These are phyloP conservation scores for Lasiodiplodia sp. DNA, from an alignment of 2,329 filamentous ascomycete species.

Conservation along the genomic window DNA sequence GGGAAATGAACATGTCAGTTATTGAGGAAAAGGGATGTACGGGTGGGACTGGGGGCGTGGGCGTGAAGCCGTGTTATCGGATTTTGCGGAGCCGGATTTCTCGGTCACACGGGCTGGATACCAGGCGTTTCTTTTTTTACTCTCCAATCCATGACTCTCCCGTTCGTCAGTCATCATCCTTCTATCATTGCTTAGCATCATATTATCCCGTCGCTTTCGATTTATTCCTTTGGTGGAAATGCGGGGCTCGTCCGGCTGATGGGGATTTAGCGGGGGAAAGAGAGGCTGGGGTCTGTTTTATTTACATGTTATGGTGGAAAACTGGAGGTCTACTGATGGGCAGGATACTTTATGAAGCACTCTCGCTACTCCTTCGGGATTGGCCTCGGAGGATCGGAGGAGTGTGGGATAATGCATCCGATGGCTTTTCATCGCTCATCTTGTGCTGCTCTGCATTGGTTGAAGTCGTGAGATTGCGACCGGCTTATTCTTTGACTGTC, in stretches of 20 bases:
- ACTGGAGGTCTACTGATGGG: neutral
- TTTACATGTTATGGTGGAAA: neutral
- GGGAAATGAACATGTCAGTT: neutral
- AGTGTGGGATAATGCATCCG: neutral
- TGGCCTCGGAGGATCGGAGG: neutral
- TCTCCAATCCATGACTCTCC: neutral
- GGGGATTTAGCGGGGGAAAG: neutral
- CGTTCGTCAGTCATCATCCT: neutral
- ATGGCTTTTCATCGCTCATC: neutral
- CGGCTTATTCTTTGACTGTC: neutral
- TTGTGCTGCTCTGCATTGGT: neutral
- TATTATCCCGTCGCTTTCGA: neutral
- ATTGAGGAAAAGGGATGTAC: neutral
- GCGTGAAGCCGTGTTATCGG: neutral
- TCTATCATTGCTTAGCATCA: neutral
- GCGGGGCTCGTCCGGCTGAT: neutral
- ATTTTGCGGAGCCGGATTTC: neutral
- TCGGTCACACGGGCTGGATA: conserved; percentile 1
- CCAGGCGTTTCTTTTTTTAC: conserved; percentile 11
- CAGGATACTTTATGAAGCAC: neutral
- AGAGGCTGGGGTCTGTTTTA: neutral
- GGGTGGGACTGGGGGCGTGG: neutral
- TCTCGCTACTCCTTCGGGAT: neutral
- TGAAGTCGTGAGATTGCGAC: too few species aligned
- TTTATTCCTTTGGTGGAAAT: neutral